A percentile compares a stretch with the other conserved stretches of the same genome.
phyloP scores from a whole-genome alignment of 371 early-diverging fungal species.

The Blakeslea trispora region DNA sequence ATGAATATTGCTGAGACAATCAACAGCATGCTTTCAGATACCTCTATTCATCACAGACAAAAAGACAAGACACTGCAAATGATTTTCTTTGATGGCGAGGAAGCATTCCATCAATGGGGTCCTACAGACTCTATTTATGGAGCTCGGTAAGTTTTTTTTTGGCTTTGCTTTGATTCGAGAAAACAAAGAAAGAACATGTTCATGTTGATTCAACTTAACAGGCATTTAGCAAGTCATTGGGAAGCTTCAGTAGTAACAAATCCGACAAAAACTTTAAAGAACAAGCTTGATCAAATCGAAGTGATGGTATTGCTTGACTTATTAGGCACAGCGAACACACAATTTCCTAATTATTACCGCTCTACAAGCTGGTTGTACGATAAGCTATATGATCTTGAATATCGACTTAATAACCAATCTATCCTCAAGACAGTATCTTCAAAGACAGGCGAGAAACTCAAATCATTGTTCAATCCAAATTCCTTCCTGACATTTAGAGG shows the following conservation, averaged over 20 bases:
- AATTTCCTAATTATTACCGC: slow-evolving; percentile 62
- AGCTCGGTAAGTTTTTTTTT: slow-evolving; percentile 58
- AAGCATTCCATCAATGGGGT: slow-evolving; percentile 85
- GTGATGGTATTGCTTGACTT: slow-evolving; percentile 88
- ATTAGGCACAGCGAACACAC: slow-evolving; percentile 63
- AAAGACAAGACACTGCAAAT: slow-evolving; percentile 76
- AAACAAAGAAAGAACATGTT: too few relatives aligned
- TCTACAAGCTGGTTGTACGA: slow-evolving; percentile 63
- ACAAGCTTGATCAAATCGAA: slow-evolving; percentile 72
- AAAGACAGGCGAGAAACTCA: slow-evolving; percentile 22
- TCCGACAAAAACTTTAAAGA: slow-evolving; percentile 26
- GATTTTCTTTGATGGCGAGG: slow-evolving; percentile 97
- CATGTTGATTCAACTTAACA: too few relatives aligned
- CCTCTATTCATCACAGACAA: slow-evolving; percentile 11
- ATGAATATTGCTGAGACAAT: slow-evolving; percentile 75
- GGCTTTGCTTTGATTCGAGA: too few relatives aligned
- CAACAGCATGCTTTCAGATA: slow-evolving; percentile 15
- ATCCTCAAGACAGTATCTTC: slow-evolving; percentile 33
- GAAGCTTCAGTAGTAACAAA: slow-evolving; percentile 29
- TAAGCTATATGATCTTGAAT: slow-evolving; percentile 51
- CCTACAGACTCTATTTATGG: slow-evolving; percentile 90
- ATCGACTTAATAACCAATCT: slow-evolving; percentile 30
- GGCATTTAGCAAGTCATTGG: slow-evolving; percentile 57
- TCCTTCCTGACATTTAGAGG: slow-evolving; percentile 35
- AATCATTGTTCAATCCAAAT: slow-evolving; percentile 42